Evolutionary conservation across 225 moss, liverwort and hornwort genomes (phyloP), one percentile per base, ranked within the genome.

Genomic region (Pleurozium schreberi): DNA sequence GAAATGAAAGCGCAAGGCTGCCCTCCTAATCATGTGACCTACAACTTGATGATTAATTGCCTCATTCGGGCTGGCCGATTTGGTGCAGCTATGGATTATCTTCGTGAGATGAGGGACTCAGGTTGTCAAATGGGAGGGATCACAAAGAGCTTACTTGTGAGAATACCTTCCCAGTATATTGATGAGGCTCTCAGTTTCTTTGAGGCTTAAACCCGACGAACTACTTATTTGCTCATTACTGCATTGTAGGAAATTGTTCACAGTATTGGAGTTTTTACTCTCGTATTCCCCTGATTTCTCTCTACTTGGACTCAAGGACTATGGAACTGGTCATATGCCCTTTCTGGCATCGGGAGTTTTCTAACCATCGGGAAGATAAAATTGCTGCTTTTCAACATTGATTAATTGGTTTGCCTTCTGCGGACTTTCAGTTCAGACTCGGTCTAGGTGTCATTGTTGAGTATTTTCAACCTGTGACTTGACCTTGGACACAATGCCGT

Each of bases 1-100:
- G 96, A 95, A 79, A 96, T 96, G 96, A 90, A 95, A 88, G 84
- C 76, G 73, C 91, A 93, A 85, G 93, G 96, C 28, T 96, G 95
- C 66, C 80, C 87, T 79, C 96, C 94, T 4, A 96, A 96, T 88
- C 86, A 91, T 60, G 91, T 94, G 69, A 94, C 95, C 19, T 96
- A 94, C 85, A 93, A 96, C 81, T 86, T 94, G 64, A 81, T 96
- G 57, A 90, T 96, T n/a, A 89, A 85, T 81, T 94, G 92, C 73
- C 92, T 96, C 36, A 92, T 94, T 82, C 88, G 91, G 68, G 94
- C 94, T 34, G 94, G 95, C 65, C 80, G 94, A 70, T 84, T 94
- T 71, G 92, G 79, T 59, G 89, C 90, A 42, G 95, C 94, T 30
- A 76, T 95, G 79, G 89, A 92, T 49, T 78, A 92, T 42, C 91